Base-by-base conservation (phyloP, 176 grass and related monocot species). In the Ensete glaucum region DNA sequence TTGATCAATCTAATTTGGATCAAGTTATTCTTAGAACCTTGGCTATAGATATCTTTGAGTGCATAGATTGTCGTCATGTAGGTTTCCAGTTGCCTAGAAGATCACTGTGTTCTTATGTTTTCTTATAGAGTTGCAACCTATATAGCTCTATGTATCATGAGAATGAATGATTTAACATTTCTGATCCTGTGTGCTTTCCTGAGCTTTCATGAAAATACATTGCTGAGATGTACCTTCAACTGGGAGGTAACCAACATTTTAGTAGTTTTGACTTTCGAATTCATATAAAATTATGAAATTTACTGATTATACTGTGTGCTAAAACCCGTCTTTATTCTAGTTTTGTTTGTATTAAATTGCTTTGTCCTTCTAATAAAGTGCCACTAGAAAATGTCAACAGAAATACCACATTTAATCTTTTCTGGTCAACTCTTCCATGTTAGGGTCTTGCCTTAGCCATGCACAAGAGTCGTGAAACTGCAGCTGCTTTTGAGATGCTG, bases 361-460 rank as follows among this genome's bases (percentile, higher is more conserved):
- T 26, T 14, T 26, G 12, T 26, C 23, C 26, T 8, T 65, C 8
- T 65, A 20, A 13, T 65, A 26, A 23, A 13, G 26, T 65, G 9
- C 11, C 2, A 25, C 23, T 14, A 26, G 9, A 14, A 23, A 24
- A 26, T 3, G 22, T 65, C 26, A 71, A 1, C 50, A 52, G 50
- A 23, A 56, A 68, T 16, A 15, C 17, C 34, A 11, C 15, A 25
- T 34, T 68, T 16, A 9, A 34, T 54, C 17, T 9, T 53, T 24
- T 64, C 49, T 53, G 13, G 0, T 64, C 59, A 25, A 1, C 58
- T 52, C 14, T 64, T 64, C 58, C 60, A 64, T 85, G 57, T 43
- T 69, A 99, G 95, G 95, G 95, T 55, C 73, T 99, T 2, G 86
- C 90, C 20, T 72, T 99, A 62, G 85, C 85, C 73, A 89, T 94